Evolutionary conservation across 345 rosid species (phyloP).

Genomic region (Combretum micranthum): DNA sequence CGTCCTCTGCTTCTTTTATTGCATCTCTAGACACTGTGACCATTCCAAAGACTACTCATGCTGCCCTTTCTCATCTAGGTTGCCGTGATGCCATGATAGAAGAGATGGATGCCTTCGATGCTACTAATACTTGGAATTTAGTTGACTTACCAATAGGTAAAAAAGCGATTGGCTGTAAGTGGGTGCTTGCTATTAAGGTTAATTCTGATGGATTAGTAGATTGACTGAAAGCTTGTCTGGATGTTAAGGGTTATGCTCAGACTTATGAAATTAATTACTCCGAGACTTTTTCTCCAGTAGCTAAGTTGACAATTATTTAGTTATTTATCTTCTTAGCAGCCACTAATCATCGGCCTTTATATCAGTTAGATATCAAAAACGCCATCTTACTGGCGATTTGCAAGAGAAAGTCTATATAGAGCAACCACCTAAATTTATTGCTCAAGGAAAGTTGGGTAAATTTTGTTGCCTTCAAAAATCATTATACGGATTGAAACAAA

Average conservation of each 20-base stretch:
- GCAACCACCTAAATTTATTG: no score
- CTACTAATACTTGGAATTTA: background rate
- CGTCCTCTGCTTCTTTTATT: background rate
- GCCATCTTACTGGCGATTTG: no score
- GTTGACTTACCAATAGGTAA: background rate
- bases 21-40: background rate
- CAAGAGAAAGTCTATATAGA: background rate
- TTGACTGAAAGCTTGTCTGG: no score
- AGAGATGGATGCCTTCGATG: background rate
- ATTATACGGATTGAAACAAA: background rate
- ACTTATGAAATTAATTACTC: no score
- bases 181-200: no score
- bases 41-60: background rate
- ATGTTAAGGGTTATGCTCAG: no score
- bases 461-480: background rate
- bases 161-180: background rate
- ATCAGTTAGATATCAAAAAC: no score
- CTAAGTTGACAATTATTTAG: background rate
- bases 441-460: no score
- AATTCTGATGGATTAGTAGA: background rate
- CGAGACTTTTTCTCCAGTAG: no score
- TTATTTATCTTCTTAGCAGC: background rate
- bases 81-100: background rate
- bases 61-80: background rate
- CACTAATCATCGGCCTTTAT: background rate